A percentile compares a stretch with the other conserved stretches of the same genome.
These are phyloP conservation scores for Aquilaria sinensis DNA, from an alignment of 345 rosid genomes.

Conservation along the genomic window DNA sequence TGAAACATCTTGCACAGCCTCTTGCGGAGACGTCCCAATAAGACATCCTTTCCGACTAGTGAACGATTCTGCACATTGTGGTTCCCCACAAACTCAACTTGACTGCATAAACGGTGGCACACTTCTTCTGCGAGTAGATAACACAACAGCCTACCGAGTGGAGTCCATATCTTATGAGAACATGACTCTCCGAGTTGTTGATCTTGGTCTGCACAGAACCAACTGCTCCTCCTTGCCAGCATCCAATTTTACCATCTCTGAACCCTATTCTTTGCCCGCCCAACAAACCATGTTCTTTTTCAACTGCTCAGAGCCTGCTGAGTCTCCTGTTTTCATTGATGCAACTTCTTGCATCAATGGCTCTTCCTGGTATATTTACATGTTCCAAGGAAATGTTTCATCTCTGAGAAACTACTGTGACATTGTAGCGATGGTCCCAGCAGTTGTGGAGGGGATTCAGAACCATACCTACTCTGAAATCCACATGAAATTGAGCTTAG, in stretches of 20 bases:
- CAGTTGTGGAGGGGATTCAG: neutral
- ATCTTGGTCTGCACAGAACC: neutral
- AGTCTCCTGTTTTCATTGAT: neutral
- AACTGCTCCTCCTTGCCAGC: conserved; percentile 4
- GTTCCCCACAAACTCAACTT: no score
- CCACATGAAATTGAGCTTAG: neutral
- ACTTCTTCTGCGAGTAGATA: neutral
- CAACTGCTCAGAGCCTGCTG: neutral
- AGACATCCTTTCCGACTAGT: no score
- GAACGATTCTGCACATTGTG: no score
- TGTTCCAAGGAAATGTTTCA: neutral
- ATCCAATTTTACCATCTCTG: neutral
- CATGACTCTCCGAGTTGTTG: neutral
- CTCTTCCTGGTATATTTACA: neutral
- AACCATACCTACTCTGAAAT: neutral
- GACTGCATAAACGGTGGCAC: no score
- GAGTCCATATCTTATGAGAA: conserved; percentile 1
- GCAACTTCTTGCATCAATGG: neutral
- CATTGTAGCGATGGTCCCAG: neutral
- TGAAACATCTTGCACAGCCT: neutral
- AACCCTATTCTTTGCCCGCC: neutral
- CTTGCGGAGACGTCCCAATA: neutral
- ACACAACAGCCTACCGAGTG: neutral
- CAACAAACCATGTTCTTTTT: neutral
- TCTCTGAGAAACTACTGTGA: neutral